Percentiles rank a stretch among this genome's conserved stretches.
Conservation (phyloP, 1,284 basidiomycete species). For the Boletus mariae region DNA sequence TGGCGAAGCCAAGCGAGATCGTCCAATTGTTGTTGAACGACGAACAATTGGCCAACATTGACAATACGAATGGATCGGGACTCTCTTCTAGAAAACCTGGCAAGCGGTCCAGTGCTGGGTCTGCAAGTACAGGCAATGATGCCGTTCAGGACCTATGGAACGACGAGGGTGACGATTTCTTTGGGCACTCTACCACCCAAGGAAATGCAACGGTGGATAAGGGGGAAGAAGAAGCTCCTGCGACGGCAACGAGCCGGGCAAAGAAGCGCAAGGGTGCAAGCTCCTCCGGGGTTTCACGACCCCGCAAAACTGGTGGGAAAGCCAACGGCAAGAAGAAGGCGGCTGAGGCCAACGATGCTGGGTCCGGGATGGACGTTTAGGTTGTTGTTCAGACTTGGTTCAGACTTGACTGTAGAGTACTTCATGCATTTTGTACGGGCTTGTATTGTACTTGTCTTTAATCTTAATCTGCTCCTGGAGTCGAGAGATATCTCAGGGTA, state of each 20-base stretch:
- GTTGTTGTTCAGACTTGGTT: slow-evolving; percentile 1
- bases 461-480: slow-evolving; percentile 17
- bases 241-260: slow-evolving; percentile 26
- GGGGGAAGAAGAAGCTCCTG: slow-evolving; percentile 33
- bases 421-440: slow-evolving; percentile 26
- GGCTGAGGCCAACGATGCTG: slow-evolving; percentile 23
- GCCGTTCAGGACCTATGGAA: slow-evolving; percentile 71
- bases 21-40: slow-evolving; percentile 95
- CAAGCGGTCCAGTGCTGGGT: slow-evolving; percentile 34
- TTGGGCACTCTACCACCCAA: slow-evolving; percentile 46
- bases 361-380: slow-evolving; percentile 27
- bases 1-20: slow-evolving; percentile 95
- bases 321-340: slow-evolving; percentile 31
- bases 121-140: slow-evolving; percentile 33
- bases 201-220: slow-evolving; percentile 31
- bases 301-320: slow-evolving; percentile 34
- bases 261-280: slow-evolving; percentile 35
- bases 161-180: slow-evolving; percentile 82
- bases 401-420: slow-evolving; percentile 31
- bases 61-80: slow-evolving; percentile 38
- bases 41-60: slow-evolving; percentile 75
- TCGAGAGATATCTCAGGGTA: too few relatives aligned
- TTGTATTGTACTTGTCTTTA: slow-evolving; percentile 33
- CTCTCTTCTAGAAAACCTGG: slow-evolving; percentile 40
- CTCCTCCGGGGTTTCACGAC: slow-evolving; percentile 17